Conservation (phyloP, 768 basidiomycete species). For the Phaeotremella fagi region DNA sequence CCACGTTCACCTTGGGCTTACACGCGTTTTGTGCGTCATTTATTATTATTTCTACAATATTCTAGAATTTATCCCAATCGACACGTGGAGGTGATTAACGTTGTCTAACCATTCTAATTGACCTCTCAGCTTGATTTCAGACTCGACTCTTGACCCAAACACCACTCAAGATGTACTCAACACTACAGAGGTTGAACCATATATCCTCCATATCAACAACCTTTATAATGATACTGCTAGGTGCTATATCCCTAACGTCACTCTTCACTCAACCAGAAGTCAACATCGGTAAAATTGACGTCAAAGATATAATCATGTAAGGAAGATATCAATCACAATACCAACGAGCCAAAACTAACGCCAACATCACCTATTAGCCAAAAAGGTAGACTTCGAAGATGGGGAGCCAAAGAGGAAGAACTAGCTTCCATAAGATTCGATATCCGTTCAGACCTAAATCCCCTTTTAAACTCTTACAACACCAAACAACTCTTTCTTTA, state of each 20-base stretch:
- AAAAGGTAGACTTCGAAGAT: conserved; percentile 32
- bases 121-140: no score
- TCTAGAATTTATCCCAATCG: neutral
- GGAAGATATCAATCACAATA: neutral
- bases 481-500: conserved; percentile 44
- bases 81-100: neutral
- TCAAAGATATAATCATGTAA: conserved; percentile 41
- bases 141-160: no score
- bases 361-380: conserved; percentile 15
- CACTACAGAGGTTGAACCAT: conserved; percentile 35
- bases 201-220: conserved; percentile 38
- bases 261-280: conserved; percentile 31
- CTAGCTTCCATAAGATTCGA: conserved; percentile 39
- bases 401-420: conserved; percentile 38
- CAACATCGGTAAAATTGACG: conserved; percentile 29
- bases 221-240: conserved; percentile 38
- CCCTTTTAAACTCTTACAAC: conserved; percentile 40
- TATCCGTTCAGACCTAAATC: conserved; percentile 34
- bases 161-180: conserved; percentile 32
- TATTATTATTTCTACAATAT: neutral
- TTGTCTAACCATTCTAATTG: no score
- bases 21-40: no score
- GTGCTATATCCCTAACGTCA: conserved; percentile 35
- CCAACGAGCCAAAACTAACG: neutral
- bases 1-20: no score